Conservation (phyloP, 345 rosid species). For the Euphorbia lathyris region DNA sequence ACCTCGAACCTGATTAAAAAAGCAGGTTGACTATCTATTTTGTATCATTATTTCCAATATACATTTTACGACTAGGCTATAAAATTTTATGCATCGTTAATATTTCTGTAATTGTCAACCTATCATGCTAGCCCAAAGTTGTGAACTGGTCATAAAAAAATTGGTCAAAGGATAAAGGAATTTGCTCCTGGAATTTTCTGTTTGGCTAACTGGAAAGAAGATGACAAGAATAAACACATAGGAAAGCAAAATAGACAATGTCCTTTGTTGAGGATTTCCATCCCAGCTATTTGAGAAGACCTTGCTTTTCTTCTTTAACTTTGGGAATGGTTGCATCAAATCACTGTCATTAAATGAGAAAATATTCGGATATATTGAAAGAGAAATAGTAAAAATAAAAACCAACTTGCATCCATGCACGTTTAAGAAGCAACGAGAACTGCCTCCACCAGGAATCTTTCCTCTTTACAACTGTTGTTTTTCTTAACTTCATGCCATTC, state of each 20-base stretch:
- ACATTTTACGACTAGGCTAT: neutral
- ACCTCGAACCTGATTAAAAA: neutral
- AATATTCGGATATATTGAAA: neutral
- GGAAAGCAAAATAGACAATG: neutral
- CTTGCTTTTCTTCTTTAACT: neutral
- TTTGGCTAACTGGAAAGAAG: conserved; percentile 7
- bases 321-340: neutral
- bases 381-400: conserved; percentile 15
- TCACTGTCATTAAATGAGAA: conserved; percentile 11
- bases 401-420: conserved; percentile 96
- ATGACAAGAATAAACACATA: neutral
- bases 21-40: conserved; percentile 2
- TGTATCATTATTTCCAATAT: neutral
- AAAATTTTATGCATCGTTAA: neutral
- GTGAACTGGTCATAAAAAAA: conserved; percentile 5
- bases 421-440: conserved; percentile 76
- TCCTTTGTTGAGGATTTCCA: neutral
- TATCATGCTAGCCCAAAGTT: conserved; percentile 5
- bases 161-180: conserved; percentile 9
- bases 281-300: neutral
- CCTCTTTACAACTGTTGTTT: conserved; percentile 39
- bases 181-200: conserved; percentile 1
- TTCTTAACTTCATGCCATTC: conserved; percentile 33
- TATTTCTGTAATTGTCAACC: neutral
- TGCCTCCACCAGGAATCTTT: conserved; percentile 85